Evolutionary conservation across 2,329 filamentous ascomycete genomes (phyloP), one percentile per base, ranked within the genome.

Genomic region (Biscogniauxia mediterranea): DNA sequence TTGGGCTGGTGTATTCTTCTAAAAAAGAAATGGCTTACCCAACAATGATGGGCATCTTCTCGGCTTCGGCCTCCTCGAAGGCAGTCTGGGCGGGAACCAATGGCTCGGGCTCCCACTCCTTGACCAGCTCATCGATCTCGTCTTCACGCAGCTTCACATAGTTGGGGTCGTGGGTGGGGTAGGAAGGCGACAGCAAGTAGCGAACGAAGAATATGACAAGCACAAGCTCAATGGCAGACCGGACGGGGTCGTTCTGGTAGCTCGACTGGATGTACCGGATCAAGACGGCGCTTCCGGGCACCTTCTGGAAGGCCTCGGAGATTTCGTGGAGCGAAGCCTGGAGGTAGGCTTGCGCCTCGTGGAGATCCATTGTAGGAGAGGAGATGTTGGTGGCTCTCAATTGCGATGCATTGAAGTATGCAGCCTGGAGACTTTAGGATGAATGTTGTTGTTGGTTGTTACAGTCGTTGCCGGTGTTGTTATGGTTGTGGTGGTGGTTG

Each of bases 101-200:
- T 15, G 95, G 93, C 77, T 99, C 95, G 0, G 95, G 96, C 7
- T 88, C 89, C 95, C 95, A 99, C 68, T 99, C 95, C 59, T 96
- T 93, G 52, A 99, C 91, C 61, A 99, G 79, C 73, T 99, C 95
- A 73, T 99, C 95, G 68, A 99, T 96, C 80, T 99, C 95, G 85
- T 96, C 92, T 76, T 97, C 93, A 9, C 89, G 90, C 64, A 99
- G 81, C 70, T 92, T 90, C 65, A 98, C 92, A 69, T 92, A 93
- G 72, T 93, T 95, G 69, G 91, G 90, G 75, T 93, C 94, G 73
- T 91, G 87, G 17, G 93, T 97, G 66, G 92, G 92, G 78, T 99
- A 99, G 57, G 92, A 93, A 0, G 94, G 93, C 64, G 93, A 90
- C 64, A 98, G 83, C 58, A 99, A 83, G 76, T 99, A 99, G 65